Percentiles rank a stretch among this genome's conserved stretches.
phyloP scores from a whole-genome alignment of 2,329 filamentous ascomycete genomes.

The Colletotrichum navitas region DNA sequence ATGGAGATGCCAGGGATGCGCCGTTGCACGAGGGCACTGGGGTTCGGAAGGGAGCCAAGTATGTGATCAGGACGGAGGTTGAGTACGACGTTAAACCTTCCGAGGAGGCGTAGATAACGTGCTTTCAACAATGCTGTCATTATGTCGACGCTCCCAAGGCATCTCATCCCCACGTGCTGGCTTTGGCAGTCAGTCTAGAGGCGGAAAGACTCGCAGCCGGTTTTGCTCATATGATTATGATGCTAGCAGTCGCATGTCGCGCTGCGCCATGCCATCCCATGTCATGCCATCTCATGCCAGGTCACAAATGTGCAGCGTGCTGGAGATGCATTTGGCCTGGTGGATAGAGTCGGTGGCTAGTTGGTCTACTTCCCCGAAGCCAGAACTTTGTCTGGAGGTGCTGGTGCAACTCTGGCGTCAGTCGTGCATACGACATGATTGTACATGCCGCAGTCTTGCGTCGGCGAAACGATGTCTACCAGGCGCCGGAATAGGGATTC shows the following conservation, averaged over 20 bases:
- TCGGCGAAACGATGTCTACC: neutral
- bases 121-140: neutral
- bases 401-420: neutral
- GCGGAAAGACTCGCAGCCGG: neutral
- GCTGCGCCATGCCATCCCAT: neutral
- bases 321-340: neutral
- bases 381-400: neutral
- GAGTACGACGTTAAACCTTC: constrained; percentile 72
- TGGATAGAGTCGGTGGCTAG: neutral
- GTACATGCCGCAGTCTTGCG: neutral
- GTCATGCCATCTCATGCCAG: neutral
- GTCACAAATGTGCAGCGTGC: neutral
- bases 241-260: neutral
- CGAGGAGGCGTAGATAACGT: constrained; percentile 3
- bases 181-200: neutral
- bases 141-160: neutral
- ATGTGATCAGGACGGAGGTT: constrained; percentile 79
- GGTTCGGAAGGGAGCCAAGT: constrained; percentile 74
- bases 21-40: constrained; percentile 79
- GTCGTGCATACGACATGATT: neutral
- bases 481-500: neutral
- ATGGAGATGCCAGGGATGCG: constrained; percentile 75
- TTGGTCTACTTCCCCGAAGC: neutral
- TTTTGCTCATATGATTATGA: neutral
- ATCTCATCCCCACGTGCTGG: neutral